phyloP scores from a whole-genome alignment of 2,329 filamentous ascomycete species.

The Herpotrichia juniperi region DNA sequence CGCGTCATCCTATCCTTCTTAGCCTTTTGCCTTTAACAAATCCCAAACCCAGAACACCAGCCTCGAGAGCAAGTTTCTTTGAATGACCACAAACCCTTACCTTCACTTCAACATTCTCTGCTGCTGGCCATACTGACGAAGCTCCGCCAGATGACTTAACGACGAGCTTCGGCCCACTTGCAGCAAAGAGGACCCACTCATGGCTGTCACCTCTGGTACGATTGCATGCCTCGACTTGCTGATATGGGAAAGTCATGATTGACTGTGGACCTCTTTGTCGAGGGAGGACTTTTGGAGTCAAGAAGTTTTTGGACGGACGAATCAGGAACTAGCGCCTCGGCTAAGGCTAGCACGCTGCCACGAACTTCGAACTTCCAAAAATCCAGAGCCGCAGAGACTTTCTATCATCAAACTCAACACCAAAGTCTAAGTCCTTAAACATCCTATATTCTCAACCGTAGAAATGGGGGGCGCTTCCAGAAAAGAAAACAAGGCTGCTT shows the following conservation, averaged over 20 bases:
- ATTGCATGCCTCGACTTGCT: constrained; percentile 42
- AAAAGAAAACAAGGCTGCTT: constrained; percentile 89
- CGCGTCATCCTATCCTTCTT: constrained; percentile 20
- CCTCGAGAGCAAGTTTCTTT: neutral
- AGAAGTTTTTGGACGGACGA: constrained; percentile 3
- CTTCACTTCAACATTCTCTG: constrained; percentile 18
- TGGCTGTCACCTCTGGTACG: constrained; percentile 13
- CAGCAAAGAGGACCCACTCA: constrained; percentile 68
- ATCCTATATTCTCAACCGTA: constrained; percentile 95
- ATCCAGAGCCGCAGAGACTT: constrained; percentile 3
- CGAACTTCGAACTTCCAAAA: constrained; percentile 1
- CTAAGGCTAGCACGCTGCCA: constrained; percentile 6
- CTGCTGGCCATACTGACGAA: constrained; percentile 34
- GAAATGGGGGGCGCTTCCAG: constrained; percentile 96
- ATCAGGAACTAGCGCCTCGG: constrained; percentile 6
- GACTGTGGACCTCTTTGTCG: neutral
- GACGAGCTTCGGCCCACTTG: constrained; percentile 74
- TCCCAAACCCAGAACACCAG: neutral
- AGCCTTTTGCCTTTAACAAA: constrained; percentile 10
- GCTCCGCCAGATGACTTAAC: constrained; percentile 44
- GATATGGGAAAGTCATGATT: constrained; percentile 46
- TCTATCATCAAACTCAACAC: constrained; percentile 25
- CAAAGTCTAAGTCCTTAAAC: constrained; percentile 80
- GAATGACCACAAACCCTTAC: constrained; percentile 25
- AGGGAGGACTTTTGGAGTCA: neutral